These are phyloP conservation scores for Xanthoconium stramineum DNA, from an alignment of 768 basidiomycete genomes.

Conservation along the genomic window DNA sequence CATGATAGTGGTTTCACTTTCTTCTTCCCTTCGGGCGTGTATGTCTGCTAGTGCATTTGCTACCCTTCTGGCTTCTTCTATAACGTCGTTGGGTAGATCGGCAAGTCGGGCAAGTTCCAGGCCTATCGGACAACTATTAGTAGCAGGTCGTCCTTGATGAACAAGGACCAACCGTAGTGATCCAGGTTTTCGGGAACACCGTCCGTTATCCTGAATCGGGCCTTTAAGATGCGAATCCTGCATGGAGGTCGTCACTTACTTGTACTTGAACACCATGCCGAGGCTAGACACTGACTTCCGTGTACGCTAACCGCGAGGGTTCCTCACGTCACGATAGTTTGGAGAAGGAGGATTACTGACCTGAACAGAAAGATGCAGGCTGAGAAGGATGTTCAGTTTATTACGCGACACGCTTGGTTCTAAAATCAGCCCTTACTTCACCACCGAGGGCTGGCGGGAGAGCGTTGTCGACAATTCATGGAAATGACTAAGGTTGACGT, in stretches of 20 bases:
- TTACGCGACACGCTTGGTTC: neutral
- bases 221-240: neutral
- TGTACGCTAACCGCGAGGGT: slow-evolving; percentile 41
- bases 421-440: slow-evolving; percentile 53
- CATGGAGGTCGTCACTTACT: slow-evolving; percentile 36
- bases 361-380: slow-evolving; percentile 80
- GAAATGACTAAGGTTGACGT: slow-evolving; percentile 57
- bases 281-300: slow-evolving; percentile 53
- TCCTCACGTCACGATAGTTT: neutral
- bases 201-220: slow-evolving; percentile 59
- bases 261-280: slow-evolving; percentile 77
- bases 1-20: slow-evolving; percentile 59
- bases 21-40: slow-evolving; percentile 54
- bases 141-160: neutral
- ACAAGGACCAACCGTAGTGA: slow-evolving; percentile 63
- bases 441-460: slow-evolving; percentile 70
- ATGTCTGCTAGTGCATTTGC: slow-evolving; percentile 56
- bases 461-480: slow-evolving; percentile 75
- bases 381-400: slow-evolving; percentile 27
- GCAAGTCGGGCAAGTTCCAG: slow-evolving; percentile 86
- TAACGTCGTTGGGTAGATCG: slow-evolving; percentile 73
- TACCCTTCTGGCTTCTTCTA: slow-evolving; percentile 59
- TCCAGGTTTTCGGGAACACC: slow-evolving; percentile 57
- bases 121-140: slow-evolving; percentile 46
- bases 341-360: slow-evolving; percentile 34